Conservation (phyloP, 2,329 filamentous ascomycete genomes). For the Alternaria postmessia region DNA sequence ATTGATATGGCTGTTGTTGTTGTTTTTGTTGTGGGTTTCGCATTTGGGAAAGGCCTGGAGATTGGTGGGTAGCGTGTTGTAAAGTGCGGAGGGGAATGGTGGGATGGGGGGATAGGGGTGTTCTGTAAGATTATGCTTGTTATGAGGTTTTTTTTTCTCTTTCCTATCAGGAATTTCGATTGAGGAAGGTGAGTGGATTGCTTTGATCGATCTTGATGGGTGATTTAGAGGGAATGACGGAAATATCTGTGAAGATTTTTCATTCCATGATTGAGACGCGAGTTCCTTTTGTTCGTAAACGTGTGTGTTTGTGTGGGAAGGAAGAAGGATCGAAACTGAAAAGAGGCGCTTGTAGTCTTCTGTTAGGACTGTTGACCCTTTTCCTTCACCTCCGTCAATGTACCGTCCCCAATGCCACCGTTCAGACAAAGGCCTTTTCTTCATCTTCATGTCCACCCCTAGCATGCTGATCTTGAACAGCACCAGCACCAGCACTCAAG, state of each 20-base stretch:
- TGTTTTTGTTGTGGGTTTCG: no score
- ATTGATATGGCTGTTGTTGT: not conserved
- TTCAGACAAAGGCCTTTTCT: slow-evolving; percentile 14
- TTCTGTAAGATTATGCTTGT: not conserved
- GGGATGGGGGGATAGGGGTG: no score
- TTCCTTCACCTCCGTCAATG: not conserved
- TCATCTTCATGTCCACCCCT: slow-evolving; percentile 1
- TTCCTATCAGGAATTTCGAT: not conserved
- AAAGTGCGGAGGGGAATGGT: not conserved
- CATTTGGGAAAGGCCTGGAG: no score
- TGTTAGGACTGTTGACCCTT: not conserved
- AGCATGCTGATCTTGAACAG: not conserved
- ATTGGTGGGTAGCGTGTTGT: no score
- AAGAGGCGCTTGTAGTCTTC: not conserved
- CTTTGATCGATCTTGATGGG: no score
- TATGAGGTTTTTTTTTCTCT: not conserved
- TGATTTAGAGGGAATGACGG: not conserved
- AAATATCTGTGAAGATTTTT: not conserved
- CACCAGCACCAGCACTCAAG: not conserved
- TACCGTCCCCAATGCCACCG: not conserved
- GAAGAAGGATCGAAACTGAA: not conserved
- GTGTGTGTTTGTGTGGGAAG: not conserved
- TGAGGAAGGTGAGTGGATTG: not conserved
- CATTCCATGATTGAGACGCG: not conserved
- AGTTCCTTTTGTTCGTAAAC: not conserved